Evolutionary conservation across 2,329 filamentous ascomycete species (phyloP).

Genomic region (Aspergillus alliaceus): DNA sequence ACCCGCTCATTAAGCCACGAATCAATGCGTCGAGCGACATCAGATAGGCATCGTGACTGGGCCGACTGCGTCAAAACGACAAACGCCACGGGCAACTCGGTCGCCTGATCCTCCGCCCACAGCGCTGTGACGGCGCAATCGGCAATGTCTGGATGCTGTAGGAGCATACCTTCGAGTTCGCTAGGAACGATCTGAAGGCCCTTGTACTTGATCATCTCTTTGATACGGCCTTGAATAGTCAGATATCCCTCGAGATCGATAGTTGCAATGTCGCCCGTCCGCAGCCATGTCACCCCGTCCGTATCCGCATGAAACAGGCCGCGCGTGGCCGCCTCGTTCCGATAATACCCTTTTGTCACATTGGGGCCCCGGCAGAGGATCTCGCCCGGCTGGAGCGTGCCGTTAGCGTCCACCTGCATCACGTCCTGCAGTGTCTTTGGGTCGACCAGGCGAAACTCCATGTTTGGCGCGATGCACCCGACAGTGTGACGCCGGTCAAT

Average conservation of each 20-base stretch:
- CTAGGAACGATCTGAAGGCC: constrained; percentile 58
- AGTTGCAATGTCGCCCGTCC: constrained; percentile 66
- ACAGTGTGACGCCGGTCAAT: too few species aligned
- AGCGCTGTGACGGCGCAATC: constrained; percentile 54
- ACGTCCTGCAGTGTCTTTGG: too few species aligned
- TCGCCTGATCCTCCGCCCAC: constrained; percentile 41
- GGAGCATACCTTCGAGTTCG: constrained; percentile 63
- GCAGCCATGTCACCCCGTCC: constrained; percentile 55
- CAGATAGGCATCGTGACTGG: neutral
- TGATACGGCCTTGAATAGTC: constrained; percentile 58
- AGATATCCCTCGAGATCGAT: constrained; percentile 59
- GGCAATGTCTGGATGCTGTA: constrained; percentile 57
- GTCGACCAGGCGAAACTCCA: too few species aligned
- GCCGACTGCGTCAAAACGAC: constrained; percentile 46
- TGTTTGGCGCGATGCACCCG: constrained; percentile 55
- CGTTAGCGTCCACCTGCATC: too few species aligned
- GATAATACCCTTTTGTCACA: constrained; percentile 65
- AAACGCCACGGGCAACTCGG: constrained; percentile 59
- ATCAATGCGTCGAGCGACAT: neutral
- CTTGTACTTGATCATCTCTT: constrained; percentile 69
- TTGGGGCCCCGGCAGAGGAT: constrained; percentile 77
- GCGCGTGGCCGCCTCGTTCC: constrained; percentile 68
- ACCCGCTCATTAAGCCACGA: constrained; percentile 67
- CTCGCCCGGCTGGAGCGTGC: too few species aligned
- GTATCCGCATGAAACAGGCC: constrained; percentile 70